Evolutionary conservation across 371 early-diverging fungal genomes (phyloP).

Genomic region (Apophysomyces elegans): DNA sequence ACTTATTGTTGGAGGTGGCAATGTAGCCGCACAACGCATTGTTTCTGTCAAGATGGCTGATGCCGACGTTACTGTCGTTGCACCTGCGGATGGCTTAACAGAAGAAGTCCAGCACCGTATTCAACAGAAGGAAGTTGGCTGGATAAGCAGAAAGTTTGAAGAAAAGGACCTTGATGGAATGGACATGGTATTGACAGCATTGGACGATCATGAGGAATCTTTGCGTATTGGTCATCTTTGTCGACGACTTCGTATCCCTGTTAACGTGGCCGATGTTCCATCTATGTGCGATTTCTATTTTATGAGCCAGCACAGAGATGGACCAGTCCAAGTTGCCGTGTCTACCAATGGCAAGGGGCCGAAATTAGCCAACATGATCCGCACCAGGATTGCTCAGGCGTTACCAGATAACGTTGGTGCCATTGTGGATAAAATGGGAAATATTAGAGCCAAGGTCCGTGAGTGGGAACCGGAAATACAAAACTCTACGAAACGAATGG

Average conservation of each 20-base stretch:
- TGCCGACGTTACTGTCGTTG: slow-evolving; percentile 74
- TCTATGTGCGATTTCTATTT: slow-evolving; percentile 92
- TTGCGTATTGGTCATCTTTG: slow-evolving; percentile 71
- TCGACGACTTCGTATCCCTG: slow-evolving; percentile 74
- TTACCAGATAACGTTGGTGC: slow-evolving; percentile 70
- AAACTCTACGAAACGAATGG: slow-evolving; percentile 76
- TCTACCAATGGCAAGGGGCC: slow-evolving; percentile 93
- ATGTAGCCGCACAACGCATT: slow-evolving; percentile 82
- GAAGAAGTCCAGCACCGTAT: slow-evolving; percentile 69
- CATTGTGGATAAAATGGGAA: slow-evolving; percentile 76
- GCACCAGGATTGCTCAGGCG: slow-evolving; percentile 65
- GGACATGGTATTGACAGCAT: slow-evolving; percentile 83
- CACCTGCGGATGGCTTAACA: slow-evolving; percentile 65
- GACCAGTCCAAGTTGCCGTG: slow-evolving; percentile 86
- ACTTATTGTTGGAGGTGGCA: slow-evolving; percentile 84
- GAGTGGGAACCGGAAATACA: slow-evolving; percentile 70
- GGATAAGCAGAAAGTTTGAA: slow-evolving; percentile 63
- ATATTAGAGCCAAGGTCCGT: slow-evolving; percentile 68
- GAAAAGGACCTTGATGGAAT: slow-evolving; percentile 57
- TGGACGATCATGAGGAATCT: slow-evolving; percentile 78
- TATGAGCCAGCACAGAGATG: slow-evolving; percentile 85
- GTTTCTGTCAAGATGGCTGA: slow-evolving; percentile 82
- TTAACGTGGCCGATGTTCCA: slow-evolving; percentile 92
- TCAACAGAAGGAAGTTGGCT: slow-evolving; percentile 60
- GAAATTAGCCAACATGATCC: slow-evolving; percentile 80